phyloP scores from a whole-genome alignment of 2,329 filamentous ascomycete species.

The Leptographium galeiforme region DNA sequence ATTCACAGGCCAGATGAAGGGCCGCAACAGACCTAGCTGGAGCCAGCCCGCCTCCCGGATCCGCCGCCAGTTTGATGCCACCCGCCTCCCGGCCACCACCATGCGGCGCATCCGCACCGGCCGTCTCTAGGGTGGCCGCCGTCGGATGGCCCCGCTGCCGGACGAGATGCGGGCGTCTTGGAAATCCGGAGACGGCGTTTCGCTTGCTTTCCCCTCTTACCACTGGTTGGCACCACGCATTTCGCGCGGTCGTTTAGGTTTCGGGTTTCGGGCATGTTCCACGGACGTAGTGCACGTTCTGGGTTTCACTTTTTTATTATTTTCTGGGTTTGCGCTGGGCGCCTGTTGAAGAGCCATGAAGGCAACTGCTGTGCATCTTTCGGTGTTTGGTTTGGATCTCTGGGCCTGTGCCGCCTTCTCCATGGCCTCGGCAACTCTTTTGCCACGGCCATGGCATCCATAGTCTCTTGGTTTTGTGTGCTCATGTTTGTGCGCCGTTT shows the following conservation, averaged over 20 bases:
- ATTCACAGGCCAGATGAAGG: conserved; percentile 8
- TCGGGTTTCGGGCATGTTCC: neutral
- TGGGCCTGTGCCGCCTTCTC: neutral
- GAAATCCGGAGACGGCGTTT: neutral
- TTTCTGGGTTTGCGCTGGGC: neutral
- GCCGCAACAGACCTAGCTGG: conserved; percentile 1
- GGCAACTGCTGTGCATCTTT: conserved; percentile 4
- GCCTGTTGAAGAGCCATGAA: neutral
- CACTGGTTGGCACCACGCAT: neutral
- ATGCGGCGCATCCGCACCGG: conserved; percentile 5
- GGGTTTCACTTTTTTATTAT: neutral
- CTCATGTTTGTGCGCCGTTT: neutral
- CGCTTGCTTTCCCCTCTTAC: neutral
- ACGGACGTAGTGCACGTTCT: neutral
- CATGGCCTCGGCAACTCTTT: neutral
- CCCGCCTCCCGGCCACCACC: neutral
- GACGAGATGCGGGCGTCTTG: neutral
- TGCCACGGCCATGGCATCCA: neutral
- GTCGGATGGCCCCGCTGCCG: neutral
- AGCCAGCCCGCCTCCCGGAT: neutral
- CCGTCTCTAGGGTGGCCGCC: neutral
- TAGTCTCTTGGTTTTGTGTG: neutral
- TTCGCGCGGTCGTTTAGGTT: neutral
- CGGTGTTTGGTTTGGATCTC: neutral
- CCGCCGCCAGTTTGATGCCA: conserved; percentile 6